Evolutionary conservation across 2,329 filamentous ascomycete genomes (phyloP), one percentile per base, ranked within the genome.

Genomic region (Geosmithia morbida): DNA sequence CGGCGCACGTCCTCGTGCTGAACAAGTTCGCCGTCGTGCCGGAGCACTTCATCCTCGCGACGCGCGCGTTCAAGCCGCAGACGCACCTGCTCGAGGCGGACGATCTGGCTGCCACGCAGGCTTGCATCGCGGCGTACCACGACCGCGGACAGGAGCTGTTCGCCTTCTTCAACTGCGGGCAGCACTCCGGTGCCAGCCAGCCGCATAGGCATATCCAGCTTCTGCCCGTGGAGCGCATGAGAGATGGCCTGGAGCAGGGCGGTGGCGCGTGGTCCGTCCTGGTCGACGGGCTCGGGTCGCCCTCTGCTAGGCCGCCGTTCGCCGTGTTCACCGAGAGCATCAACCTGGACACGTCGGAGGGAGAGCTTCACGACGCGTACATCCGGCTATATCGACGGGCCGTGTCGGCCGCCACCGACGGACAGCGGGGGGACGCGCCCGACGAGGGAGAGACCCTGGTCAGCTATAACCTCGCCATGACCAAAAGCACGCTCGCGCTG

Each of bases 21-120:
- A 87, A 87, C 68, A 87, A 87, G 61, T 87, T 83, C 55, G 81
- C 83, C 45, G 64, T 87, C 45, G 80, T 85, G 33, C 72, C 75
- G 0, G 72, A 80, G 55, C 83, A 87, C 63, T 85, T 84, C 58
- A 85, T 87, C 53, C 70, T 87, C 44, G 75, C 78, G 0, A 87
- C 83, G 0, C 74, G 65, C n/a, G 60, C 65, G 1, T 79, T 80
- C 58, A 75, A 77, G 57, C 65, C 67, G n/a, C 83, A 87, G 66
- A 79, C 76, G 2, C 67, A 82, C 52, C 57, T 81, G 5, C 68
- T 87, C 2, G 79, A 81, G 46, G 59, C 65, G 13, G 65, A 64
- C 22, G 83, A 87, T 54, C 62, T 87, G 26, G 73, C 67, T 14
- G 76, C 75, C 0, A 74, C 81, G 2, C 74, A 78, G 49, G 71